Base-by-base conservation (phyloP, 2,329 filamentous ascomycete species). In the Diaporthe citriasiana region DNA sequence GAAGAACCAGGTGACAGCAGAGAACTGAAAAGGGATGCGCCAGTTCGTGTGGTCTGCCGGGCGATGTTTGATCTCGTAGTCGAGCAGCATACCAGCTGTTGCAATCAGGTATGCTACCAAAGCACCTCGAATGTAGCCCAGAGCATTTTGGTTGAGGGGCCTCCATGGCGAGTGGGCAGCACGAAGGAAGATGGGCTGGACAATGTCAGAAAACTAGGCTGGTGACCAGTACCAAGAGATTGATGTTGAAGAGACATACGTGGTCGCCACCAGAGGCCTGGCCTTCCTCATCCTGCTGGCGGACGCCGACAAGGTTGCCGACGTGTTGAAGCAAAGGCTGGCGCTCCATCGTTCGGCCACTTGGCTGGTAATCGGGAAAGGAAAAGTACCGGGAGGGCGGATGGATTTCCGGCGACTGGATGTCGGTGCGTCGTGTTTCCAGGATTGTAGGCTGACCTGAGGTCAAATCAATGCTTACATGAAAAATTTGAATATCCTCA, bases 161-260 rank as follows among this genome's bases (percentile, higher is more conserved):
- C 81, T 77, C 86, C 87, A 89, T 27, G 87, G 85, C 1, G 88
- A 89, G 75, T 89, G 88, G 53, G 85, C 86, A 60, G 84, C 86
- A 77, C 87, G 85, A 19, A 88, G 82, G 73, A 87, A 89, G 19
- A 88, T 85, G 38, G 87, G 85, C 87, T 89, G 59, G 53, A 22
- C 10, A n/a, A 7, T 13, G 56, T 79, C 71, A 80, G 75, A 25
- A 59, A 19, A 35, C 0, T 33, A 38, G 30, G 13, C 22, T 8
- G 13, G 7, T 45, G 17, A 10, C 25, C 27, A 13, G 1, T 15
- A 45, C 30, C 30, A 59, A 30, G 47, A 27, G 25, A n/a, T n/a
- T n/a, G n/a, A 0, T 12, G n/a, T 19, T 60, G n/a, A 47, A n/a
- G 12, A 30, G 5, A 73, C 79, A 60, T 79, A 83, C 83, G 76